A percentile compares a stretch with the other conserved stretches of the same genome.
These are phyloP conservation scores for Solanum tarijense DNA, from an alignment of 257 asterid genomes.

Conservation along the genomic window DNA sequence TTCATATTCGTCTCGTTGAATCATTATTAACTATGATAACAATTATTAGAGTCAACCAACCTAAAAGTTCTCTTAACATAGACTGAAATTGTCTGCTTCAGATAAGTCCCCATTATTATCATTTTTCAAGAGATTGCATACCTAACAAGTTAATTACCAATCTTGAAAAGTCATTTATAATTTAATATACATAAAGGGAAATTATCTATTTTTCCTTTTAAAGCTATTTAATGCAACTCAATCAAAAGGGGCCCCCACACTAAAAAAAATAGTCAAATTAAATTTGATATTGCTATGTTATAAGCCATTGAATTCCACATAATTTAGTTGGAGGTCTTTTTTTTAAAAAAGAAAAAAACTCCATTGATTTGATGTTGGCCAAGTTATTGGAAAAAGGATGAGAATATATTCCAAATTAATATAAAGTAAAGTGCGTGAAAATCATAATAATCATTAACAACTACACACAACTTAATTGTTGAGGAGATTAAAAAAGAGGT, in stretches of 20 bases:
- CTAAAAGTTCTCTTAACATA: not conserved
- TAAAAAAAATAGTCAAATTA: not conserved
- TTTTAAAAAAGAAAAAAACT: too few species aligned
- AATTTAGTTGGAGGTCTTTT: not conserved
- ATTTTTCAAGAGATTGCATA: not conserved
- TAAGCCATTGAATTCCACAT: not conserved
- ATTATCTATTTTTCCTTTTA: not conserved
- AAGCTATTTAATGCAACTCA: not conserved
- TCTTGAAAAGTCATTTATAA: not conserved
- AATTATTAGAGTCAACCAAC: not conserved
- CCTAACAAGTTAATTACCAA: not conserved
- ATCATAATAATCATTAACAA: not conserved
- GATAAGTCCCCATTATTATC: not conserved
- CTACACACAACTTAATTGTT: not conserved
- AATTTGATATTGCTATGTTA: not conserved
- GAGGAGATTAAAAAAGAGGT: not conserved
- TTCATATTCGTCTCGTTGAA: not conserved
- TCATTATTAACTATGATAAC: not conserved
- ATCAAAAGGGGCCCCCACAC: not conserved
- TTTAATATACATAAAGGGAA: not conserved
- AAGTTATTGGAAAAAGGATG: constrained; percentile 6
- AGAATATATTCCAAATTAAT: constrained; percentile 6
- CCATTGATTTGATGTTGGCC: constrained; percentile 7
- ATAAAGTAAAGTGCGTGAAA: not conserved
- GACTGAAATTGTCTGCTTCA: not conserved